These are phyloP conservation scores for Aspergillus novoparasiticus DNA, from an alignment of 2,329 filamentous ascomycete species.

Conservation along the genomic window DNA sequence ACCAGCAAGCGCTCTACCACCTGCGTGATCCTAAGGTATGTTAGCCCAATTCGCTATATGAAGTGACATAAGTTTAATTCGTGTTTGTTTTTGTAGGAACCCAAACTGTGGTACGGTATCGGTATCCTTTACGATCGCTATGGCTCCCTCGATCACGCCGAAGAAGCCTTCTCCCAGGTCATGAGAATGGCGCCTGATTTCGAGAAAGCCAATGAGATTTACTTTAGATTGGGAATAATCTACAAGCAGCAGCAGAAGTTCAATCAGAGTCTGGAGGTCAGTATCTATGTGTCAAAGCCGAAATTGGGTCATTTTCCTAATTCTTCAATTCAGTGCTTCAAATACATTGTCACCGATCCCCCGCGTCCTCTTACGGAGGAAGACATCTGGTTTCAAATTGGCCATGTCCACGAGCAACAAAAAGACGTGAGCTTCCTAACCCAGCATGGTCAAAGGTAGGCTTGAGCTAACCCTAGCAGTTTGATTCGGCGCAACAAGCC, in stretches of 20 bases:
- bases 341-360: constrained; percentile 93
- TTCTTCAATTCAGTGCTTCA: constrained; percentile 75
- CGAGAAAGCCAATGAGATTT: constrained; percentile 98
- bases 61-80: constrained; percentile 1
- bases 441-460: background rate
- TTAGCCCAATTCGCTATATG: constrained; percentile 13
- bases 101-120: constrained; percentile 98
- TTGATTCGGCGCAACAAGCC: constrained; percentile 87
- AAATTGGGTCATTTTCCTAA: constrained; percentile 11
- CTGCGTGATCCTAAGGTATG: constrained; percentile 86
- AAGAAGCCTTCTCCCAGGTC: constrained; percentile 96
- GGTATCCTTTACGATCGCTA: constrained; percentile 97
- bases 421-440: constrained; percentile 77
- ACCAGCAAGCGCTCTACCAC: constrained; percentile 93
- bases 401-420: constrained; percentile 97
- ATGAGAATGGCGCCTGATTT: constrained; percentile 98
- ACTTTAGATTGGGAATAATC: constrained; percentile 98
- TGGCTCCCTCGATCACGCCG: constrained; percentile 92
- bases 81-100: constrained; percentile 63
- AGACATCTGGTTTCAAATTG: constrained; percentile 99
- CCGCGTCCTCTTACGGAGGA: constrained; percentile 92
- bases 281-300: background rate
- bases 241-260: constrained; percentile 99
- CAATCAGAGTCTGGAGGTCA: constrained; percentile 83
- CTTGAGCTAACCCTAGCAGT: constrained; percentile 60